phyloP scores from a whole-genome alignment of 441 rosid species.

The Manihot esculenta region DNA sequence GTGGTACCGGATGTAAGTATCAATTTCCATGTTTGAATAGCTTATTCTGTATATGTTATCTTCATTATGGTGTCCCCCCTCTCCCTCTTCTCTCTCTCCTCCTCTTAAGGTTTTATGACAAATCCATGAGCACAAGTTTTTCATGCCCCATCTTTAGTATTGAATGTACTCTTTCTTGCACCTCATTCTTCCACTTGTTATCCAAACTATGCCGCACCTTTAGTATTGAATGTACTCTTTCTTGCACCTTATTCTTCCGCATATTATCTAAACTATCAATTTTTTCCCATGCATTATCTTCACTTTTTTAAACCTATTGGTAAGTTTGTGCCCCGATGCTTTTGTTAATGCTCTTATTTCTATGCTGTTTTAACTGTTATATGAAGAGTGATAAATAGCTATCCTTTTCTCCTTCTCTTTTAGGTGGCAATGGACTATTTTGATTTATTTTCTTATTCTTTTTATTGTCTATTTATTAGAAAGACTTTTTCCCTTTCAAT shows the following conservation, averaged over 20 bases:
- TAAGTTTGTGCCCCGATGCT: not conserved
- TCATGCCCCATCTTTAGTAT: not conserved
- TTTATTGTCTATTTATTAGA: not conserved
- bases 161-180: not conserved
- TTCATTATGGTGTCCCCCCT: not conserved
- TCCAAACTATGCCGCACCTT: no score
- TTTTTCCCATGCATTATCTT: not conserved
- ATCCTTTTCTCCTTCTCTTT: not conserved
- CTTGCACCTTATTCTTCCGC: not conserved
- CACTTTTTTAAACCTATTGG: not conserved
- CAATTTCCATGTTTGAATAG: not conserved
- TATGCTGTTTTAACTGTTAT: not conserved
- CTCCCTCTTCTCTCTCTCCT: no score
- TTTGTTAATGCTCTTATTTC: not conserved
- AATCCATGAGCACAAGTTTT: not conserved
- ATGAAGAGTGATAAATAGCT: not conserved
- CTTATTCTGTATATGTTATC: not conserved
- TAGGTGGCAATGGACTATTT: not conserved
- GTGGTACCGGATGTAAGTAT: slow-evolving; percentile 59
- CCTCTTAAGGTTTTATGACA: not conserved
- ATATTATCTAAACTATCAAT: no score
- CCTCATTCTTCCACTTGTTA: no score
- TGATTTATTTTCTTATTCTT: not conserved
- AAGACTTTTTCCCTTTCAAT: not conserved
- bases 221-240: no score